Base-by-base conservation (phyloP, 2,329 filamentous ascomycete species). In the Cladosporium sp. region DNA sequence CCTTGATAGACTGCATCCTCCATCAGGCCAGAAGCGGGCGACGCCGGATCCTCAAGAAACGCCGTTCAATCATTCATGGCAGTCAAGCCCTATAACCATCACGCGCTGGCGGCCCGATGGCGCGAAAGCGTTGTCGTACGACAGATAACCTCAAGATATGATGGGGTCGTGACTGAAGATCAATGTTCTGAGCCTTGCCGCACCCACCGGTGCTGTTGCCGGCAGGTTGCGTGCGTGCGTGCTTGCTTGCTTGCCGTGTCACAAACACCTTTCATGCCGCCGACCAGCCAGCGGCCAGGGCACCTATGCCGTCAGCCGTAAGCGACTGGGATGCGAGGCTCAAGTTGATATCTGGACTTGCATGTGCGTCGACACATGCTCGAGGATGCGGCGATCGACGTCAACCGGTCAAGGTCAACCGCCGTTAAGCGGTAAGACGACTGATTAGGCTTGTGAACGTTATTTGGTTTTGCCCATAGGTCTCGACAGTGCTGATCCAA, bases 311-410 rank as follows among this genome's bases (percentile, higher is more conserved):
- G 52, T 55, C 52, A 47, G 52, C 52, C 17, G 52, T 55, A 40
- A 55, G 52, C 52, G 36, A 7, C 52, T 36, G 20, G 52, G 52
- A 55, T 55, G 28, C 40, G 52, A 55, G 40, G 52, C 52, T 47
- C 17, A 42, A 45, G 15, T 55, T 55, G 40, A 55, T 54, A 25
- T 55, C 32, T 32, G 52, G 40, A 35, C 36, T 35, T 36, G 52
- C 52, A 47, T 35, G 52, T 55, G 40, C 32, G 35, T 19, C 19
- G 19, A 35, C 52, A 45, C 52, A 47, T 47, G 32, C 36, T 47
- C 32, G 40, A 24, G 19, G 15, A 5, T 19, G 51, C 51, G 24
- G 37, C 37, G 37, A 19, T 34, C 51, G 22, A 40, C 25, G 28
- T 19, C 36, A 32, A 32, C 4, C 28, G 28, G 8, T 32, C 12